Conservation (phyloP, 2,329 filamentous ascomycete species). For the Colletotrichum sidae region DNA sequence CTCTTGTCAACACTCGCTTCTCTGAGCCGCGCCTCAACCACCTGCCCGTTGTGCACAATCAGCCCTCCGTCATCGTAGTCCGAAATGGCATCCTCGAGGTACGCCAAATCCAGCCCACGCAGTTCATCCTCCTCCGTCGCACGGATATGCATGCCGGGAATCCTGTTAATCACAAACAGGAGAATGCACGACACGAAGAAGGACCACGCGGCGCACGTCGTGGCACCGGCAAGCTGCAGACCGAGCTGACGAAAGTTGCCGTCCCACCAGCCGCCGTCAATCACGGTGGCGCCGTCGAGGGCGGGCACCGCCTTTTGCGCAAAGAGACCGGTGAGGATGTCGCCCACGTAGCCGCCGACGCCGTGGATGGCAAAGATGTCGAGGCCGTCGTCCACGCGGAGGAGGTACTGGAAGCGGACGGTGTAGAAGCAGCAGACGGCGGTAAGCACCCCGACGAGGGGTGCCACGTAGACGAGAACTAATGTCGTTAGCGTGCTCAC, state of each 20-base stretch:
- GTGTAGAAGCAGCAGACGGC: conserved; percentile 58
- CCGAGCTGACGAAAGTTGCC: conserved; percentile 66
- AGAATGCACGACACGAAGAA: conserved; percentile 64
- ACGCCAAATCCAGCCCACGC: conserved; percentile 59
- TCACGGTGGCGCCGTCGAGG: conserved; percentile 60
- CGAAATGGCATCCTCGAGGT: conserved; percentile 41
- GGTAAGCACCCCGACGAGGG: conserved; percentile 64
- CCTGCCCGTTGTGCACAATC: conserved; percentile 24
- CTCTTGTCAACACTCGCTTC: conserved; percentile 13
- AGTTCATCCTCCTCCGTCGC: conserved; percentile 67
- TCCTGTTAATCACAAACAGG: conserved; percentile 67
- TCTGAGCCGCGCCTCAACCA: background rate
- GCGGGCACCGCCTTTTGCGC: conserved; percentile 61
- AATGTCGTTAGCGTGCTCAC: background rate
- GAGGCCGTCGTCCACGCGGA: conserved; percentile 67
- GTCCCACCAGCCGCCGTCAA: conserved; percentile 62
- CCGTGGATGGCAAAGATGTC: conserved; percentile 72
- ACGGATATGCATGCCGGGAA: conserved; percentile 67
- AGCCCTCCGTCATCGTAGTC: conserved; percentile 25
- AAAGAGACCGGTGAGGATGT: conserved; percentile 68
- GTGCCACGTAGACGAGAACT: conserved; percentile 62
- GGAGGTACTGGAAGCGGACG: conserved; percentile 61
- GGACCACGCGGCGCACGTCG: conserved; percentile 65
- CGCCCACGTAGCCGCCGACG: conserved; percentile 68
- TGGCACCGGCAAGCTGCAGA: conserved; percentile 67